phyloP scores from a whole-genome alignment of 345 rosid genomes.

The Abelmoschus esculentus region DNA sequence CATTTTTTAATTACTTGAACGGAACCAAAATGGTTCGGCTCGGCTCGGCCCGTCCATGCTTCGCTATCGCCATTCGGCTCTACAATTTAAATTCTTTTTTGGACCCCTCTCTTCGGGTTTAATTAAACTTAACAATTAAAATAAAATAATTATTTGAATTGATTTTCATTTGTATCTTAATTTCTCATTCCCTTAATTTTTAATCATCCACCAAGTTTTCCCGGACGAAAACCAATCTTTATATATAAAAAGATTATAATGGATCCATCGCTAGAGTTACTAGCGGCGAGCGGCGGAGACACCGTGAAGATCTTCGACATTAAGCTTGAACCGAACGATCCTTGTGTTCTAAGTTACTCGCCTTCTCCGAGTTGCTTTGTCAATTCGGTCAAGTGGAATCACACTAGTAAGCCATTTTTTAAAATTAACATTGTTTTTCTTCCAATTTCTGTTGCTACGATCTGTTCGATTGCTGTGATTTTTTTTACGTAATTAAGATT shows the following conservation, averaged over 20 bases:
- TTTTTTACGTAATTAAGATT: not conserved
- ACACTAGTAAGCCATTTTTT: conserved; percentile 51
- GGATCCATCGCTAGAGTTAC: conserved; percentile 62
- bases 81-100: not conserved
- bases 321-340: conserved; percentile 65
- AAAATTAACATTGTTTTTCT: not conserved
- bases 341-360: conserved; percentile 62
- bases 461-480: not conserved
- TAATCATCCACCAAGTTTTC: not conserved
- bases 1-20: not conserved
- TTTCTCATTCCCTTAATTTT: not conserved
- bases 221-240: not conserved
- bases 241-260: conserved; percentile 18
- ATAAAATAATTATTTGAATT: not conserved
- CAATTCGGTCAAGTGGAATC: conserved; percentile 93
- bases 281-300: conserved; percentile 83
- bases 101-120: not conserved
- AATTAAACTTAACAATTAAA: not conserved
- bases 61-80: not conserved
- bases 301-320: conserved; percentile 84
- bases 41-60: not conserved
- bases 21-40: no score
- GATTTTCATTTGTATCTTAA: not conserved
- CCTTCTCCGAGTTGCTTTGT: conserved; percentile 66
- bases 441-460: not conserved